Evolutionary conservation across 345 rosid genomes (phyloP), one percentile per base, ranked within the genome.

Genomic region (Ailanthus altissimus): DNA sequence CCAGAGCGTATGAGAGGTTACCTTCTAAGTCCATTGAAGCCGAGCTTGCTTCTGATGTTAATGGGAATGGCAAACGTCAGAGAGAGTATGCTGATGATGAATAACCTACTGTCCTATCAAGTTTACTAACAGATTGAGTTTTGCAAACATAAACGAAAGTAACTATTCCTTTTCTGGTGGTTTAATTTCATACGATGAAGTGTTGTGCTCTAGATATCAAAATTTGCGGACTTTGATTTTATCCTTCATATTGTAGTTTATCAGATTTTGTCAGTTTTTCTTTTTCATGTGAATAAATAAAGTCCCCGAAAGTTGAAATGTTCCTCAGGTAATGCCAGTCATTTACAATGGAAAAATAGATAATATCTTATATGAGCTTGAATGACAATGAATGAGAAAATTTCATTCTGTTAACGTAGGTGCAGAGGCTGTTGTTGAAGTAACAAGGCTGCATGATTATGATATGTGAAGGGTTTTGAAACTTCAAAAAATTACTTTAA

Each of bases 1-100:
- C 91, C 47, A 85, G 87, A 82, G 81, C 80, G 74, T 94, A 92
- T 7, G 87, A 88, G 83, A 91, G 96, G 83, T 74, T 94, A 76
- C 85, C 90, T 72, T 88, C 92, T 47, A 85, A 84, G 81, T 75
- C 84, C 32, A 20, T 76, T 50, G 98, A 94, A 80, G 83, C 94
- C 0, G 98, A 94, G 83, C 93, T 94, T 71, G 86, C 88, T 77
- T 80, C 89, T 1, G 78, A 72, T 70, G 85, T 47, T 60, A 83
- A 88, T 70, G 84, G 88, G 51, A 82, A 79, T 70, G 53, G 69
- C 66, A 58, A 8, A n/a, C 38, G 42, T 18, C 77, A 42, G 53
- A 70, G 36, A 28, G 83, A 82, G 49, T 78, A 13, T 16, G 77
- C 6, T 11, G 75, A 82, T 74, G 93, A 91, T 25, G 90, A 90